phyloP scores from a whole-genome alignment of 306 rosid species.

The Rosa persica region DNA sequence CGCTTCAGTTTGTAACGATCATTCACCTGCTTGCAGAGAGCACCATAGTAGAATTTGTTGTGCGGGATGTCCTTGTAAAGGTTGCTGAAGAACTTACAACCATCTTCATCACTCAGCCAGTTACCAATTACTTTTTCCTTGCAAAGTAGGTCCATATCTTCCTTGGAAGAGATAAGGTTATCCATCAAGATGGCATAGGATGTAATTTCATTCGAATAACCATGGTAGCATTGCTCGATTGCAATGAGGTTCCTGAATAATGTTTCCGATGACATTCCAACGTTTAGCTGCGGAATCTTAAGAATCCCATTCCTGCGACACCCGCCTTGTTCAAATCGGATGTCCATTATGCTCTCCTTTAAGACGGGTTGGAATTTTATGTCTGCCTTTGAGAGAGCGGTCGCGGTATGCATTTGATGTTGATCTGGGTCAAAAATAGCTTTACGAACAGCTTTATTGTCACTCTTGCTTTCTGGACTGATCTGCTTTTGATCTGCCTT shows the following conservation, averaged over 20 bases:
- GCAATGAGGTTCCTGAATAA: constrained; percentile 17
- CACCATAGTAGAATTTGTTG: background rate
- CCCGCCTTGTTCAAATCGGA: background rate
- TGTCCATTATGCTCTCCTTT: background rate
- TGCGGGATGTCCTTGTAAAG: constrained; percentile 16
- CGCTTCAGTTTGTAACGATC: background rate
- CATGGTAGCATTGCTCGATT: constrained; percentile 19
- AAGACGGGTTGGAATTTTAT: background rate
- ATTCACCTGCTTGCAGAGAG: background rate
- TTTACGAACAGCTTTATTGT: background rate
- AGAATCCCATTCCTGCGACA: background rate
- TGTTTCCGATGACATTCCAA: constrained; percentile 14
- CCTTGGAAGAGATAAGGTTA: constrained; percentile 11
- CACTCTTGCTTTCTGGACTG: background rate
- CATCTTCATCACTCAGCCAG: constrained; percentile 19
- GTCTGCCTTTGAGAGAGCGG: background rate
- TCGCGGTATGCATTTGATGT: background rate
- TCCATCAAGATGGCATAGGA: constrained; percentile 22
- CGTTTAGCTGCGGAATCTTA: background rate
- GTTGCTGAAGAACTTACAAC: constrained; percentile 3
- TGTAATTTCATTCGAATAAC: constrained; percentile 6
- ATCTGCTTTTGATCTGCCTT: background rate
- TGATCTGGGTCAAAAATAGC: background rate
- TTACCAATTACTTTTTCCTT: background rate
- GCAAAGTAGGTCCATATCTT: constrained; percentile 12